A percentile compares a stretch with the other conserved stretches of the same genome.
Conservation (phyloP, 2,329 filamentous ascomycete genomes). For the Curvularia verruculosa region DNA sequence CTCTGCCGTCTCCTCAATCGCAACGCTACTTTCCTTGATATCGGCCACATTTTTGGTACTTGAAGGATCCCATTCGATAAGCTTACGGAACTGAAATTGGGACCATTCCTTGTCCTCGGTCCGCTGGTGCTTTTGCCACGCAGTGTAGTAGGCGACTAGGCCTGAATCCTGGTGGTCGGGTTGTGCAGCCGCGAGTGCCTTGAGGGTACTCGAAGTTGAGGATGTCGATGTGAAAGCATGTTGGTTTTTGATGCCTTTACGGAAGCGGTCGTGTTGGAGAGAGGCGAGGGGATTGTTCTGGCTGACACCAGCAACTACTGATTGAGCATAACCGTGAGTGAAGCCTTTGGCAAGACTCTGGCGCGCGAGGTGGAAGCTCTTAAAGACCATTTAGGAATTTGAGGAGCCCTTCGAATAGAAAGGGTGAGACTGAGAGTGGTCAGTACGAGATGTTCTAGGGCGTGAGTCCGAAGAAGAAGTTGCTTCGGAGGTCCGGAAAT, state of each 20-base stretch:
- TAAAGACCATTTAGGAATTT: conserved; percentile 84
- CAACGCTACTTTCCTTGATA: conserved; percentile 42
- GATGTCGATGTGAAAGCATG: conserved; percentile 69
- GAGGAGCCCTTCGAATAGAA: conserved; percentile 65
- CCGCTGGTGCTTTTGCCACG: conserved; percentile 74
- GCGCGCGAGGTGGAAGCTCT: conserved; percentile 85
- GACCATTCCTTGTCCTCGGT: conserved; percentile 83
- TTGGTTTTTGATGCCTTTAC: conserved; percentile 66
- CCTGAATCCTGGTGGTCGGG: conserved; percentile 56
- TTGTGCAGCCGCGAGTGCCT: conserved; percentile 38
- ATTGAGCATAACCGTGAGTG: conserved; percentile 97
- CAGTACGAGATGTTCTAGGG: conserved; percentile 16
- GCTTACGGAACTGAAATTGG: conserved; percentile 86
- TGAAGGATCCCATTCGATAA: conserved; percentile 82
- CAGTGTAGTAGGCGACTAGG: conserved; percentile 89
- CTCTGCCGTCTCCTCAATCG: conserved; percentile 40
- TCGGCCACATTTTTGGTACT: conserved; percentile 50
- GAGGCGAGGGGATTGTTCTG: conserved; percentile 63
- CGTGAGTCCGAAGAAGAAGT: conserved; percentile 23
- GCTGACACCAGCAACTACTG: conserved; percentile 86
- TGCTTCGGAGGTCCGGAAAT: conserved; percentile 22
- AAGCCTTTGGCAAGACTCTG: conserved; percentile 97
- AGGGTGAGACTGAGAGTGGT: conserved; percentile 53
- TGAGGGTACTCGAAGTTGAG: conserved; percentile 45
- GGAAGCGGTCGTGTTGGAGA: conserved; percentile 56